These are phyloP conservation scores for Bathelium albidoporum DNA, from an alignment of 495 filamentous ascomycete genomes.

Conservation along the genomic window DNA sequence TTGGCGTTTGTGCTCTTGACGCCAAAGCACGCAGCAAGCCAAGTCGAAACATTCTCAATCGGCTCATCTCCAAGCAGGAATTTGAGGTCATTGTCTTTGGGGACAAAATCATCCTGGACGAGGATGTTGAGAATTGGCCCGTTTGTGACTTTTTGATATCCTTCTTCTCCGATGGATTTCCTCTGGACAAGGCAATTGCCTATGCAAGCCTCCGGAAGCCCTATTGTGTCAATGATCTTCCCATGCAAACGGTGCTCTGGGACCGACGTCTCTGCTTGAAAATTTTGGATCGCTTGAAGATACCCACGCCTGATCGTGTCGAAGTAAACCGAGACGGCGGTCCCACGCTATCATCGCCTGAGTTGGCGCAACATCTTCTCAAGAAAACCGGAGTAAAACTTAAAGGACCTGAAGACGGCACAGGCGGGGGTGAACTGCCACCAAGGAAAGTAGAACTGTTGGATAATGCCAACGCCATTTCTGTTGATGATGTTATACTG, in stretches of 20 bases:
- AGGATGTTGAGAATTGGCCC: constrained; percentile 57
- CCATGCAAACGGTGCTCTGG: constrained; percentile 98
- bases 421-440: constrained; percentile 46
- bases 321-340: constrained; percentile 94
- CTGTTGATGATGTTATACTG: constrained; percentile 71
- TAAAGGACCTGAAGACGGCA: constrained; percentile 62
- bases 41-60: constrained; percentile 86
- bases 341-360: constrained; percentile 60
- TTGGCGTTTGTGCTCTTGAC: constrained; percentile 93
- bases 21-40: constrained; percentile 94
- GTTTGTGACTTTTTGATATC: constrained; percentile 86
- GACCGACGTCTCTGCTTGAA: constrained; percentile 81
- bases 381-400: constrained; percentile 70
- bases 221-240: constrained; percentile 93
- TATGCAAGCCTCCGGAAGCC: constrained; percentile 87
- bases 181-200: constrained; percentile 90
- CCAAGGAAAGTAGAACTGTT: constrained; percentile 65
- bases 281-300: constrained; percentile 77
- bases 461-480: constrained; percentile 76
- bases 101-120: constrained; percentile 95
- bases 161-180: constrained; percentile 97
- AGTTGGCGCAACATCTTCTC: constrained; percentile 68
- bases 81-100: constrained; percentile 97
- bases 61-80: constrained; percentile 68
- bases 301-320: constrained; percentile 79